phyloP scores from a whole-genome alignment of 2,329 filamentous ascomycete species.

The Orbilia javanica region DNA sequence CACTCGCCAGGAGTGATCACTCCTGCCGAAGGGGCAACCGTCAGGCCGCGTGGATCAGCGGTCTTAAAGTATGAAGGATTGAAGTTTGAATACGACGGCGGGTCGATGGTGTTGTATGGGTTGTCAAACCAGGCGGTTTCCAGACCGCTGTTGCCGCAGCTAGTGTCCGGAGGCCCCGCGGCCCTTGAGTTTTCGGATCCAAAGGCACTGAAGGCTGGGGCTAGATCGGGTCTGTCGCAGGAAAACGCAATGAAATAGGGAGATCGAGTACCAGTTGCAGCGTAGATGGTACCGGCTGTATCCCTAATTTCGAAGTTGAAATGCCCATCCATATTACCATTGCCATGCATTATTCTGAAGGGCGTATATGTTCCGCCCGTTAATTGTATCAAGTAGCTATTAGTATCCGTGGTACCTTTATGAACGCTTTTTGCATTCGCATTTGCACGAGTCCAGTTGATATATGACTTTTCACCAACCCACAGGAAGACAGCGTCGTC shows the following conservation, averaged over 20 bases:
- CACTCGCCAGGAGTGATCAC: not conserved
- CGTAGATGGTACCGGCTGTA: not conserved
- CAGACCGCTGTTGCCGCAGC: constrained; percentile 16
- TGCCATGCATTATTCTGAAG: constrained; percentile 11
- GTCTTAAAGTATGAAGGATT: not conserved
- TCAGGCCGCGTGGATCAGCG: not conserved
- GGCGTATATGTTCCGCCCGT: constrained; percentile 20
- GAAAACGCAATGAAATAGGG: constrained; percentile 14
- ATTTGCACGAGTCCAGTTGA: constrained; percentile 5
- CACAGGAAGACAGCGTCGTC: constrained; percentile 23
- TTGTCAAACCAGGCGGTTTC: constrained; percentile 13
- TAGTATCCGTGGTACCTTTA: not conserved
- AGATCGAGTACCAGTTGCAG: not conserved
- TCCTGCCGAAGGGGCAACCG: not conserved
- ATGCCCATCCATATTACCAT: not conserved
- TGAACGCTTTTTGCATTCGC: not conserved
- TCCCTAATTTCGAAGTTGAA: constrained; percentile 18
- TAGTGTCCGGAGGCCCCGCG: not conserved
- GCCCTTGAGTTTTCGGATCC: not conserved
- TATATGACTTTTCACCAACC: constrained; percentile 14
- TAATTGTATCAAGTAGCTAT: not conserved
- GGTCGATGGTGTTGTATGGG: not conserved
- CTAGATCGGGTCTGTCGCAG: not conserved
- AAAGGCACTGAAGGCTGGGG: constrained; percentile 19
- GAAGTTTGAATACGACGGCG: not conserved